Conservation (phyloP, 208 protist genomes). For the Trypanosomatidae sp. region DNA sequence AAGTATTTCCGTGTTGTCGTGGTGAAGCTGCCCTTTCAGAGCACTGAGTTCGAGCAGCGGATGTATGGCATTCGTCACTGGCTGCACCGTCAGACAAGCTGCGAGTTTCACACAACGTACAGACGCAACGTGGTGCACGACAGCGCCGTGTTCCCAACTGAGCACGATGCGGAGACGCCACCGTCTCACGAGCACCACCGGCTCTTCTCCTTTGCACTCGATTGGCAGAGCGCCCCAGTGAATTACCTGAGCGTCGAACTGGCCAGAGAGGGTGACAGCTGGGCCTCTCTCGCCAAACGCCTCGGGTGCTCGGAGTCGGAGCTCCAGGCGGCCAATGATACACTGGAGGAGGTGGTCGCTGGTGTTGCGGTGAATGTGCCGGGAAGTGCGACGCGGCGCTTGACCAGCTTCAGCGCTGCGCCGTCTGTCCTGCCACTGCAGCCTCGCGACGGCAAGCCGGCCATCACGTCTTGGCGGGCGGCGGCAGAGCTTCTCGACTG, state of each 20-base stretch:
- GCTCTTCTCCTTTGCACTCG: conserved; percentile 89
- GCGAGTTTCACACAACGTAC: conserved; percentile 88
- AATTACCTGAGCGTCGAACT: conserved; percentile 53
- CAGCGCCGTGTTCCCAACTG: conserved; percentile 70
- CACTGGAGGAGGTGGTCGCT: conserved; percentile 28
- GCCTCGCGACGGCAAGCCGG: conserved; percentile 20
- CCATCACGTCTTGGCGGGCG: conserved; percentile 53
- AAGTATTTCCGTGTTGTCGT: conserved; percentile 89
- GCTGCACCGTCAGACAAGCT: conserved; percentile 84
- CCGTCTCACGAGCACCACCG: conserved; percentile 87
- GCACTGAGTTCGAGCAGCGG: conserved; percentile 89
- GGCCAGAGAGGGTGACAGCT: conserved; percentile 59
- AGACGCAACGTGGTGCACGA: conserved; percentile 86
- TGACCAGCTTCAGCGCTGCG: conserved; percentile 50
- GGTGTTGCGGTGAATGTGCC: conserved; percentile 60
- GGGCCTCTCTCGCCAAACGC: conserved; percentile 50
- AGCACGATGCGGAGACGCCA: conserved; percentile 60
- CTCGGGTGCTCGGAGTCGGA: conserved; percentile 57
- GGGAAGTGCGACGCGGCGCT: conserved; percentile 37
- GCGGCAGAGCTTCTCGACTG: conserved; percentile 74
- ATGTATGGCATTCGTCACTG: conserved; percentile 89
- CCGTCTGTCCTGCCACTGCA: conserved; percentile 52
- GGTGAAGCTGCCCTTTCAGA: conserved; percentile 88
- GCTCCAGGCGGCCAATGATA: conserved; percentile 49
- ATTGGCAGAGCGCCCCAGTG: conserved; percentile 83